Percentiles rank a stretch among this genome's conserved stretches.
Conservation (phyloP, 1,139 yeast genomes). For the Kodamaea fungicola region DNA sequence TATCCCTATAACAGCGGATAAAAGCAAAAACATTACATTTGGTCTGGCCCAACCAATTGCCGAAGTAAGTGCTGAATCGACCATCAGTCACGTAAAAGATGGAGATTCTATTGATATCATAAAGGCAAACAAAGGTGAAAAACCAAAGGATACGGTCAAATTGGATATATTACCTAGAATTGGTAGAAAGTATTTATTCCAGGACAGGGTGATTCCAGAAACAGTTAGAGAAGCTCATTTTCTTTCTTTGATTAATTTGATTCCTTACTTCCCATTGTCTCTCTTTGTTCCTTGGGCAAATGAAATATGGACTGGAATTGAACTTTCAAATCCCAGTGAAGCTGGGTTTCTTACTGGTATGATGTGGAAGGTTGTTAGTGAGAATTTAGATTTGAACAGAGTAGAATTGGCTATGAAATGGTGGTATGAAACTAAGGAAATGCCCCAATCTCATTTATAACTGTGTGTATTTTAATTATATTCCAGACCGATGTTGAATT, state of each 20-base stretch:
- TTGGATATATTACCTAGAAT: constrained; percentile 20
- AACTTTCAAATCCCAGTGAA: constrained; percentile 31
- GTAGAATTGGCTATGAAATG: constrained; percentile 62
- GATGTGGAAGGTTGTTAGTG: constrained; percentile 43
- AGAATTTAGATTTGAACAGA: constrained; percentile 54
- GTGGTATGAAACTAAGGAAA: constrained; percentile 48
- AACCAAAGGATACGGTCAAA: constrained; percentile 28
- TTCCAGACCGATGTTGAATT: too few species aligned
- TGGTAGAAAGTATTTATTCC: constrained; percentile 18
- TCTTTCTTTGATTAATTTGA: constrained; percentile 44
- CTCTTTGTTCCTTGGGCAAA: constrained; percentile 47
- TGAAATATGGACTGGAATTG: constrained; percentile 40
- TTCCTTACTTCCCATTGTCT: constrained; percentile 53
- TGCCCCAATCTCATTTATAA: constrained; percentile 10
- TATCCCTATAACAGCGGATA: constrained; percentile 16
- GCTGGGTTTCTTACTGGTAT: constrained; percentile 22
- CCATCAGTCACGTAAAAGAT: constrained; percentile 23
- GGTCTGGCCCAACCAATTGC: constrained; percentile 39
- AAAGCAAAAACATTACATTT: constrained; percentile 15
- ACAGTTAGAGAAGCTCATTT: constrained; percentile 54
- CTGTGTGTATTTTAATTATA: too few species aligned
- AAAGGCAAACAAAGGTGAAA: constrained; percentile 29
- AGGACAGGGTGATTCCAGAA: constrained; percentile 26
- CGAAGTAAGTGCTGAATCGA: constrained; percentile 36
- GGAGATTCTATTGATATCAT: constrained; percentile 21